Evolutionary conservation across 164 flowering plant genomes (phyloP).

Genomic region (Santalum album): DNA sequence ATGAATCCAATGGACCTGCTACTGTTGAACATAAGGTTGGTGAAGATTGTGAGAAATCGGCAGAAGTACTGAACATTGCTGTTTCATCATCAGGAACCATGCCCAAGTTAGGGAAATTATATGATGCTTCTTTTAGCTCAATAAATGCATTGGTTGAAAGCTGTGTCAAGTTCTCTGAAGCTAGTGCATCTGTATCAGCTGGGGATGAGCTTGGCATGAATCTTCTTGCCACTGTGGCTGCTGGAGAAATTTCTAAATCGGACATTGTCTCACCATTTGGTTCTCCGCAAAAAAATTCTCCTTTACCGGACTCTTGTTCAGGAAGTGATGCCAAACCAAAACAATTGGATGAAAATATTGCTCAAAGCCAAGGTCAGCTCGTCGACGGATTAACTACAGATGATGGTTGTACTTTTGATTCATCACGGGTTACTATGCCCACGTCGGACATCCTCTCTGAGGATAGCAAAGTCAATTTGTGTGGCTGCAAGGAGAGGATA

Average conservation of each 20-base stretch:
- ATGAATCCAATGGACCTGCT: background rate
- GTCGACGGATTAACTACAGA: background rate
- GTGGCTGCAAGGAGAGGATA: background rate
- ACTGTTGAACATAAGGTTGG: background rate
- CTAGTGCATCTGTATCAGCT: background rate
- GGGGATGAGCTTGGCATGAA: conserved; percentile 5
- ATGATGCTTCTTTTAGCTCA: conserved; percentile 38
- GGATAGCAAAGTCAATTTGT: background rate
- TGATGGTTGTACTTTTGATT: background rate
- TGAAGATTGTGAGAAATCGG: conserved; percentile 12
- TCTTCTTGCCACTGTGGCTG: conserved; percentile 2
- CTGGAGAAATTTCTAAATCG: conserved; percentile 1
- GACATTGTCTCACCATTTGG: background rate
- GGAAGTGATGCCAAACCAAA: background rate
- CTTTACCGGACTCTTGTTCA: background rate
- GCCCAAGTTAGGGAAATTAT: background rate
- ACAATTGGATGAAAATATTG: background rate
- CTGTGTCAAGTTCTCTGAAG: conserved; percentile 30
- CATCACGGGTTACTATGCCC: background rate
- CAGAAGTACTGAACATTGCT: conserved; percentile 11
- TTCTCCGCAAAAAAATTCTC: background rate
- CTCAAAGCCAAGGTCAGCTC: background rate
- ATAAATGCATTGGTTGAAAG: conserved; percentile 58
- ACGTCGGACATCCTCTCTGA: background rate
- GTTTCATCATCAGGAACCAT: conserved; percentile 9